phyloP scores from a whole-genome alignment of 345 rosid species.

The Kernera saxatilis region DNA sequence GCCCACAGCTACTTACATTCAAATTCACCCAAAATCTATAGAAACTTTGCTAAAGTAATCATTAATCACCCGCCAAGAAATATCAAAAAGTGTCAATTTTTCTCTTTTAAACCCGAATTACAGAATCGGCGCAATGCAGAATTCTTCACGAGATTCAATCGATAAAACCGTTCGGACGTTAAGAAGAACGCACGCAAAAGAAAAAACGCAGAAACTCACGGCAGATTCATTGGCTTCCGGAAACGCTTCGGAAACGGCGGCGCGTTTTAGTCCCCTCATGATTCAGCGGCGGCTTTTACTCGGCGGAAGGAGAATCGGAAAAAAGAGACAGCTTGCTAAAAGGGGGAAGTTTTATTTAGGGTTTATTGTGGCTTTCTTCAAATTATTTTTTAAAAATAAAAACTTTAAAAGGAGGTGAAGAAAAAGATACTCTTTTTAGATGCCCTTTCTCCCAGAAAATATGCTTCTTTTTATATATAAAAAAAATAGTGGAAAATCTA shows the following conservation, averaged over 20 bases:
- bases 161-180: no score
- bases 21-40: not conserved
- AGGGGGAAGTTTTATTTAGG: slow-evolving; percentile 27
- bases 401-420: slow-evolving; percentile 2
- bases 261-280: slow-evolving; percentile 71
- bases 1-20: not conserved
- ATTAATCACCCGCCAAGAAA: not conserved
- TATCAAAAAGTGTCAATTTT: not conserved
- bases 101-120: not conserved
- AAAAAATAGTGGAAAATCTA: not conserved
- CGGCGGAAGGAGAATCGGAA: not conserved
- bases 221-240: slow-evolving; percentile 45
- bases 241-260: slow-evolving; percentile 47
- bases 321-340: slow-evolving; percentile 12
- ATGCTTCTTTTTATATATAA: not conserved
- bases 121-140: not conserved
- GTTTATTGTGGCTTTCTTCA: slow-evolving; percentile 30
- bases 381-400: not conserved
- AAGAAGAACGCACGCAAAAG: not conserved
- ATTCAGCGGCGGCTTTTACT: slow-evolving; percentile 12
- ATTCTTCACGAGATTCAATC: slow-evolving; percentile 13
- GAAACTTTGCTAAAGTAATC: not conserved
- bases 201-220: slow-evolving; percentile 41
- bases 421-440: slow-evolving; percentile 3
- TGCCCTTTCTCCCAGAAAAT: not conserved